Percentiles rank a stretch among this genome's conserved stretches.
Conservation (phyloP, 1,139 yeast species). For the Scheffersomyces segobiensis region DNA sequence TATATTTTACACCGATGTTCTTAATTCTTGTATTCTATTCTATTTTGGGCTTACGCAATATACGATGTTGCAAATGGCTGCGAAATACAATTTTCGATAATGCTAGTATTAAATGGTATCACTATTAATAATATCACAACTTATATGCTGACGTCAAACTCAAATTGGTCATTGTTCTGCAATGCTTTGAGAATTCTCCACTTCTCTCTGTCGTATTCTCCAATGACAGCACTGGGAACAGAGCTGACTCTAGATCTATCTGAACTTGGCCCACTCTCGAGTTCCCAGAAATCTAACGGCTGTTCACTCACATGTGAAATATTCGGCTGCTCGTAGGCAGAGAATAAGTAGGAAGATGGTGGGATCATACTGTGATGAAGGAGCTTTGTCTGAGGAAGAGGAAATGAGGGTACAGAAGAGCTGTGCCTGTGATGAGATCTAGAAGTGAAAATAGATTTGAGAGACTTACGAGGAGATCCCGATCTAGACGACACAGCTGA, state of each 20-base stretch:
- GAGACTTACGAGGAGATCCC: constrained; percentile 31
- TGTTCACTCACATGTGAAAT: constrained; percentile 8
- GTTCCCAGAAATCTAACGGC: constrained; percentile 37
- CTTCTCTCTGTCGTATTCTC: constrained; percentile 65
- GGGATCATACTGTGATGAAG: neutral
- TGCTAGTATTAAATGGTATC: neutral
- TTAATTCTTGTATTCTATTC: neutral
- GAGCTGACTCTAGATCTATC: constrained; percentile 46
- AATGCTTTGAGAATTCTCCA: constrained; percentile 54
- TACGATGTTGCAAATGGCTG: neutral
- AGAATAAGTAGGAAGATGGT: neutral
- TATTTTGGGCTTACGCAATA: too few species aligned
- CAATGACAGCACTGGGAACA: constrained; percentile 59
- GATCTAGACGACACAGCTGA: constrained; percentile 30
- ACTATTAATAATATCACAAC: neutral
- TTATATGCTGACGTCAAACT: constrained; percentile 1
- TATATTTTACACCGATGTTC: neutral
- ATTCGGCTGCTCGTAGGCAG: neutral
- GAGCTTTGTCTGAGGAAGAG: neutral
- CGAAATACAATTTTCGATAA: neutral
- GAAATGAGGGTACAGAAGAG: constrained; percentile 12
- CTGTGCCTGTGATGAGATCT: constrained; percentile 14
- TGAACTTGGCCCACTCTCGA: constrained; percentile 38
- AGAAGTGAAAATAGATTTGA: constrained; percentile 22
- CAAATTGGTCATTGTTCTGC: constrained; percentile 12